Evolutionary conservation across 2,329 filamentous ascomycete genomes (phyloP), one percentile per base, ranked within the genome.

Genomic region (Nakataea oryzae): DNA sequence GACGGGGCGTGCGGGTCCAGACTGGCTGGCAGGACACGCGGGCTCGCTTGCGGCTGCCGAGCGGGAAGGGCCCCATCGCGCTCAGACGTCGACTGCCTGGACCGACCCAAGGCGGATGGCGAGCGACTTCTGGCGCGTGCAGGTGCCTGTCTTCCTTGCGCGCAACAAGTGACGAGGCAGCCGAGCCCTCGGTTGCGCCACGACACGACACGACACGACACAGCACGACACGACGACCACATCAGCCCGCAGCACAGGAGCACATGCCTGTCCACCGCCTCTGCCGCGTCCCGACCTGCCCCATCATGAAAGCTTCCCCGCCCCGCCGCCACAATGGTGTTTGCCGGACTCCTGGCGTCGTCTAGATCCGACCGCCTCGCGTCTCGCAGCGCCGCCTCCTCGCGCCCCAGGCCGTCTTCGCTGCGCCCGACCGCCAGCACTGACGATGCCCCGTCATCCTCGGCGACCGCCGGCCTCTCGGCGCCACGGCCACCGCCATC

Each of bases 351-450:
- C 47, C n/a, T 59, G 58, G 32, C 58, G 47, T 50, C 58, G 24
- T 59, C 58, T 27, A 59, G 47, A 28, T 50, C 28, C 32, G 58
- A 50, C 50, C 58, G 34, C 58, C 32, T 56, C 41, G 54, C 54
- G 34, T 27, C 58, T 13, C 34, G 24, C 34, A 41, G 30, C 28
- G 58, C 56, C 62, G 63, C 64, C 66, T 64, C 61, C 24, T 62
- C 69, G 7, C 65, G 67, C 12, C 66, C 67, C n/a, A 67, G 62
- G 17, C 59, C 60, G 30, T 28, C 58, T 14, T 54, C 58, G 34
- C 34, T 41, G 58, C 58, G 58, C 58, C 32, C 58, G 50, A 60
- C 27, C 59, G 17, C 24, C 50, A 55, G 17, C 57, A 57, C 21
- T n/a, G 54, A 27, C 27, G 54, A 27, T 30, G 27, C 59, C 24